Evolutionary conservation across 1,139 yeast genomes (phyloP), one percentile per base, ranked within the genome.

Genomic region (Yamadazyma spencermartinsiae): DNA sequence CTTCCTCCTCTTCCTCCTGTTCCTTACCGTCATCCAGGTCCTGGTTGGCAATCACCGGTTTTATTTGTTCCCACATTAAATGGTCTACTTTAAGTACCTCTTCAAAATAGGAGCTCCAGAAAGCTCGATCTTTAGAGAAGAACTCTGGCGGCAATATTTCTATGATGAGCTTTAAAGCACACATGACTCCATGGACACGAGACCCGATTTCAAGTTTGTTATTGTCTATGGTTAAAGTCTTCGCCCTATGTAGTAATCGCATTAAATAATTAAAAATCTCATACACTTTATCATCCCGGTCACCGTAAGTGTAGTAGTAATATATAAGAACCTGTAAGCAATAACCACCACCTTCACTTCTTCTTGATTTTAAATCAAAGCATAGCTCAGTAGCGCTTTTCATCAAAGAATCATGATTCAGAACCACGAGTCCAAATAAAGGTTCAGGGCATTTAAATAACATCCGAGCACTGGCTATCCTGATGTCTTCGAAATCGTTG

Each of bases 291-390:
- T 3, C n/a, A 23, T 4, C 18, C 11, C 18, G n/a, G 10, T 25
- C 4, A 17, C 10, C 13, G 5, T 24, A 11, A 24, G 10, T 4
- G n/a, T 16, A 16, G 7, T 52, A 52, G n/a, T 55, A 53, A 34
- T 50, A 55, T 50, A 60, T 72, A 34, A 76, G 45, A 44, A 83
- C 72, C 48, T 76, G 78, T 30, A 83, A 62, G 11, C 82, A 63
- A 31, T 81, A 73, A 0, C 96, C 90, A 8, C 94, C 96, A 18
- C 90, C 83, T 45, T 90, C 97, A 36, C 89, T 84, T 43, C 73
- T 79, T 41, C 89, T 75, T 16, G 90, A 94, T 34, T 80, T 77
- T 48, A 78, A 65, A 36, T 79, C 80, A 4, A 64, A 53, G 35
- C 87, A 58, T 55, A 81, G 63, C 0, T 53, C 44, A 17, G 72